Evolutionary conservation across 805 yeast genomes (phyloP), one percentile per base, ranked within the genome.

Genomic region (Sugiyamaella qingdaonensis): DNA sequence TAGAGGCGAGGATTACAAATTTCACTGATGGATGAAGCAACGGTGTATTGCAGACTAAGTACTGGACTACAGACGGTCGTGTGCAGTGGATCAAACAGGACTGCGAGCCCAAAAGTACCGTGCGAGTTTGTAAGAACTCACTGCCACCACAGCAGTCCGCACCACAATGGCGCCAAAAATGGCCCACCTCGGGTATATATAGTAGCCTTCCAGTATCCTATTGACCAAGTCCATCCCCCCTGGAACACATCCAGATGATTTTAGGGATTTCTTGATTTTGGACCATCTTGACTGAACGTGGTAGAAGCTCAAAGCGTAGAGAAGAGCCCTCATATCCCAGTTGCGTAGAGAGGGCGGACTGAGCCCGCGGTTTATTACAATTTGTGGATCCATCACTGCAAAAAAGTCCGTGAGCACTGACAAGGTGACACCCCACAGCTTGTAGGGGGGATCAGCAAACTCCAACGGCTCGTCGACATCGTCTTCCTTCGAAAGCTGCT

Each of bases 361-460:
- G n/a, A 60, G 37, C 5, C 34, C 39, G 18, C 32, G 35, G 1
- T 43, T 39, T 10, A 51, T 29, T 19, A 49, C 48, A 19, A 52
- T 39, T 2, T 57, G 55, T 1, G 69, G 68, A 18, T 57, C 54
- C 2, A 61, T 31, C 10, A 64, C 52, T 11, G 50, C 53, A 19
- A 65, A 53, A n/a, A 70, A 48, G 44, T 71, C 75, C 11, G 58
- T 60, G 27, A 71, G 47, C 16, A 69, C 59, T 7, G 65, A 66
- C 31, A 64, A 62, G 8, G 75, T 70, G 10, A 71, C 59, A 3
- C 75, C 75, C 75, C 75, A 71, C 44, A 70, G 60, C 48, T 59
- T 61, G 58, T 62, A 65, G 0, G 69, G 68, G 1, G 58, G 59
- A 2, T 49, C 49, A 4, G 60, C 62, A 5, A 51, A 27, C 14